Evolutionary conservation across 2,329 filamentous ascomycete genomes (phyloP).

Genomic region (Cordyceps militaris): DNA sequence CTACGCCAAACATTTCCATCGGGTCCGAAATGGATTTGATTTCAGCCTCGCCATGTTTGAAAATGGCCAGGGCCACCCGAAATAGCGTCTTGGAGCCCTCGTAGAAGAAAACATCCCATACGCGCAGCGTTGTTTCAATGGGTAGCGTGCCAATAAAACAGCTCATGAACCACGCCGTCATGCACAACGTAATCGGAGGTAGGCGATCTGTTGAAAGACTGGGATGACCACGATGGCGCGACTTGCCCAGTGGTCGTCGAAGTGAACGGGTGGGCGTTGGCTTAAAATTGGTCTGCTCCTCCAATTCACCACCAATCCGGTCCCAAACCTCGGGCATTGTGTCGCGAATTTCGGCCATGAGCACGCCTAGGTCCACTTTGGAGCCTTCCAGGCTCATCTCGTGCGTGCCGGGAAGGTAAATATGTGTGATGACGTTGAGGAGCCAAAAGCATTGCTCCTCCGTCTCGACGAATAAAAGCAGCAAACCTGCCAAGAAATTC

Average conservation of each 20-base stretch:
- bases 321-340: slow-evolving; percentile 77
- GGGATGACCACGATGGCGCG: slow-evolving; percentile 32
- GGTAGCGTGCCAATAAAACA: slow-evolving; percentile 90
- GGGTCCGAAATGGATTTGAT: slow-evolving; percentile 75
- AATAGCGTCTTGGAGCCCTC: slow-evolving; percentile 93
- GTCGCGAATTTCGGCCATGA: slow-evolving; percentile 82
- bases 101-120: slow-evolving; percentile 95
- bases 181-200: slow-evolving; percentile 84
- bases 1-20: slow-evolving; percentile 93
- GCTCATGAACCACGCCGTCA: slow-evolving; percentile 97
- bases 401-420: slow-evolving; percentile 85
- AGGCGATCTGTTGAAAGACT: slow-evolving; percentile 48
- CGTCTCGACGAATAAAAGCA: slow-evolving; percentile 78
- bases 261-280: slow-evolving; percentile 29
- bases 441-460: slow-evolving; percentile 93
- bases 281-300: slow-evolving; percentile 38
- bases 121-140: slow-evolving; percentile 82
- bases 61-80: slow-evolving; percentile 81
- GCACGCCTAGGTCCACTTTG: slow-evolving; percentile 87
- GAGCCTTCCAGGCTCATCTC: slow-evolving; percentile 84
- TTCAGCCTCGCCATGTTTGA: slow-evolving; percentile 77
- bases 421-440: slow-evolving; percentile 82
- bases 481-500: slow-evolving; percentile 86
- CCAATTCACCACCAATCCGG: slow-evolving; percentile 76
- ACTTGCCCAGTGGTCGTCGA: slow-evolving; percentile 31